Evolutionary conservation across 2,329 filamentous ascomycete species (phyloP).

Genomic region (Escovopsis sp.): DNA sequence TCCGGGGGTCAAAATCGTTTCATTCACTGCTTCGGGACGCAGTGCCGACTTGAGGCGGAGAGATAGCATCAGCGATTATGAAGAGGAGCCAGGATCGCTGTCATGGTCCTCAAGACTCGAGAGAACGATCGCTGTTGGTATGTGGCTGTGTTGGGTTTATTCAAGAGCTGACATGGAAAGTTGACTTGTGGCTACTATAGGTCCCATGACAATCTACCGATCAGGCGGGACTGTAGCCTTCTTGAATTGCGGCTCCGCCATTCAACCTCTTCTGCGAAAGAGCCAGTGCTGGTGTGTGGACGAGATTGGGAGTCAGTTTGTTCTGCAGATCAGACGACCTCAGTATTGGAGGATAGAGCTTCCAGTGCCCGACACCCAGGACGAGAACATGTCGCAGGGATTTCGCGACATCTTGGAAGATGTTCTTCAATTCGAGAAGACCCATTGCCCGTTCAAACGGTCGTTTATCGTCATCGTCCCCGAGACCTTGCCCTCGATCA

Average conservation of each 20-base stretch:
- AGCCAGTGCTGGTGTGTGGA: conserved; percentile 93
- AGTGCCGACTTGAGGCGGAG: conserved; percentile 13
- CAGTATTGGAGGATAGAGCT: conserved; percentile 88
- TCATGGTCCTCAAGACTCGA: conserved; percentile 65
- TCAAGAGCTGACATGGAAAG: not conserved
- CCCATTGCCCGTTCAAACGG: conserved; percentile 70
- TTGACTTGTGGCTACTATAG: conserved; percentile 21
- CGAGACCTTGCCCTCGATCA: conserved; percentile 49
- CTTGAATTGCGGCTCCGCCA: conserved; percentile 66
- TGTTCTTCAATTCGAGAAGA: conserved; percentile 75
- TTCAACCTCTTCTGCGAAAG: conserved; percentile 76
- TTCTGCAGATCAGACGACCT: conserved; percentile 70
- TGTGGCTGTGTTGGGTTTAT: conserved; percentile 9
- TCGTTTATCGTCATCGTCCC: conserved; percentile 63
- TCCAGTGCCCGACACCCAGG: conserved; percentile 38
- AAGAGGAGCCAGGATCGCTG: conserved; percentile 44
- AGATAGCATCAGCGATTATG: conserved; percentile 6
- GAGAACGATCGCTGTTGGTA: conserved; percentile 66
- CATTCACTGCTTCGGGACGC: conserved; percentile 27
- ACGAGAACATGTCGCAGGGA: conserved; percentile 43
- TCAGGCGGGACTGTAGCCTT: conserved; percentile 79
- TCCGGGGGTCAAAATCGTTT: conserved; percentile 53
- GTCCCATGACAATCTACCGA: conserved; percentile 69
- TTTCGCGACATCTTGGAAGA: conserved; percentile 56
- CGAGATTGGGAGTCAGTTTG: conserved; percentile 63